Conservation (phyloP, 495 filamentous ascomycete genomes). For the Penicillium odoratum region DNA sequence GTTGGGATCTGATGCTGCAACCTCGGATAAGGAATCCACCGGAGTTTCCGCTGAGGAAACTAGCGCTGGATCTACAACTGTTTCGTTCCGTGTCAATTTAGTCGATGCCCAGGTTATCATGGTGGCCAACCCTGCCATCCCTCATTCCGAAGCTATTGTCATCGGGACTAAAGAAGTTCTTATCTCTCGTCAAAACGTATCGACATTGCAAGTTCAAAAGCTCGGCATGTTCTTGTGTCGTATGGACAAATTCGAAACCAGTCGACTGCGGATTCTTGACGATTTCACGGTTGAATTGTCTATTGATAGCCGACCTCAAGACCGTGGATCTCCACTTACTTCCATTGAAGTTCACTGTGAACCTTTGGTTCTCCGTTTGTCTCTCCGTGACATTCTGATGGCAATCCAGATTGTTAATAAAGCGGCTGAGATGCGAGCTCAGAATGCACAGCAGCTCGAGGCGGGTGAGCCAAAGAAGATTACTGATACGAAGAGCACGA, state of each 20-base stretch:
- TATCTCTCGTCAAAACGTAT: slow-evolving; percentile 88
- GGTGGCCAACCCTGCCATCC: slow-evolving; percentile 87
- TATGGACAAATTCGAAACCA: slow-evolving; percentile 93
- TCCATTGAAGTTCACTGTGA: slow-evolving; percentile 86
- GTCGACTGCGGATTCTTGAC: slow-evolving; percentile 84
- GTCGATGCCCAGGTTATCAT: slow-evolving; percentile 95
- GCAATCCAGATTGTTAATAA: slow-evolving; percentile 91
- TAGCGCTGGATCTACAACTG: slow-evolving; percentile 57
- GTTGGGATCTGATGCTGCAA: slow-evolving; percentile 52
- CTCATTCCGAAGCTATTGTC: slow-evolving; percentile 92
- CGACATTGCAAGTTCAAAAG: slow-evolving; percentile 87
- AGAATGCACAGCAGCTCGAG: slow-evolving; percentile 44
- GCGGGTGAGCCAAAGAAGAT: slow-evolving; percentile 62
- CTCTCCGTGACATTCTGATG: slow-evolving; percentile 89
- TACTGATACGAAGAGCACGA: slow-evolving; percentile 59
- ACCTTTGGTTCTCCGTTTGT: slow-evolving; percentile 88
- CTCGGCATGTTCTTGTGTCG: slow-evolving; percentile 98
- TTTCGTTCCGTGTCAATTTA: slow-evolving; percentile 90
- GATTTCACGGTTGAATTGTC: slow-evolving; percentile 91
- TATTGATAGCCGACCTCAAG: slow-evolving; percentile 73
- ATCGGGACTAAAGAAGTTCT: slow-evolving; percentile 91
- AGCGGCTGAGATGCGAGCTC: slow-evolving; percentile 79
- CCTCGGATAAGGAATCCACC: slow-evolving; percentile 30
- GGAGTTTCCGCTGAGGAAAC: slow-evolving; percentile 28
- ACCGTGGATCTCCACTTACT: slow-evolving; percentile 64